These are phyloP conservation scores for Sclerotinia spermophila DNA, from an alignment of 2,329 filamentous ascomycete genomes.

Conservation along the genomic window DNA sequence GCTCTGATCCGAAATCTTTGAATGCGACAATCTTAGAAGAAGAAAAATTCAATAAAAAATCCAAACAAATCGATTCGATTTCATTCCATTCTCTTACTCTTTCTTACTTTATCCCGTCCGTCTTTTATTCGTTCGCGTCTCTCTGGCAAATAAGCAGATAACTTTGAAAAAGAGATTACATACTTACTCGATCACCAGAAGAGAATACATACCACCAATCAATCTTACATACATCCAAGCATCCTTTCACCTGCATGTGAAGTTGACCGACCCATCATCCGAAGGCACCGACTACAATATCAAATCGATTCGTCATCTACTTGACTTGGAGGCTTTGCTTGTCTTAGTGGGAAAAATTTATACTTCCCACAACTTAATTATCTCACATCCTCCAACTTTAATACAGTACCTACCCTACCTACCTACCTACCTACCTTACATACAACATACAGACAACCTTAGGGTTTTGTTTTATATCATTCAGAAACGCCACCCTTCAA, in stretches of 20 bases:
- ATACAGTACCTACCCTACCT: no score
- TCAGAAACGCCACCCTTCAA: background rate
- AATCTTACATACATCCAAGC: background rate
- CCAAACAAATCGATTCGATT: background rate
- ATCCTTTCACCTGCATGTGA: background rate
- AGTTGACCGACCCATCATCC: constrained; percentile 15
- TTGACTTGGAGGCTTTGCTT: background rate
- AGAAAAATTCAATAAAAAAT: background rate
- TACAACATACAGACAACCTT: background rate
- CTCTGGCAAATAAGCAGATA: background rate
- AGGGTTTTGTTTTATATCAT: background rate
- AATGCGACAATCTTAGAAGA: background rate
- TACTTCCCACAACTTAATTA: background rate
- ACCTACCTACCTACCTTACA: background rate
- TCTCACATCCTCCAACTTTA: background rate
- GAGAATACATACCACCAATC: no score
- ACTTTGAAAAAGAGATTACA: background rate
- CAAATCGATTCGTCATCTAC: constrained; percentile 14
- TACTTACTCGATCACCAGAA: background rate
- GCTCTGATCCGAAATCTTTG: background rate
- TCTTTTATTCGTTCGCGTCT: background rate
- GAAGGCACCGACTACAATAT: constrained; percentile 18
- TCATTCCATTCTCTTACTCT: background rate
- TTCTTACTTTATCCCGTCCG: background rate
- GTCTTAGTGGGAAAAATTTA: background rate